These are phyloP conservation scores for Epicoccum nigrum DNA, from an alignment of 2,329 filamentous ascomycete species.

Conservation along the genomic window DNA sequence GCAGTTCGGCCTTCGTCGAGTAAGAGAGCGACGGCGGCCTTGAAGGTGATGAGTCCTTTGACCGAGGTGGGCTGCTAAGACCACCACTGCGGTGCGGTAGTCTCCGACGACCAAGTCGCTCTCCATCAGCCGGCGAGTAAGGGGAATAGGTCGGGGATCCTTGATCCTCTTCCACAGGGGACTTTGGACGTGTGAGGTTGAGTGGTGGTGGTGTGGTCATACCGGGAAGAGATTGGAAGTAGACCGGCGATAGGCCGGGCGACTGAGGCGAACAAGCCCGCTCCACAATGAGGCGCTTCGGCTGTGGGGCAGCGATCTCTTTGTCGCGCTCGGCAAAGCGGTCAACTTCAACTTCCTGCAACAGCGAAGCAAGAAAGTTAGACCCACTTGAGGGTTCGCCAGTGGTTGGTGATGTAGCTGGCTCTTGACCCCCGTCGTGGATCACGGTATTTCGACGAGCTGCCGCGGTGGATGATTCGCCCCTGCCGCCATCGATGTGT, in stretches of 20 bases:
- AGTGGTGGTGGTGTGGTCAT: conserved; percentile 72
- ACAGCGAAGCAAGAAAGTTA: conserved; percentile 82
- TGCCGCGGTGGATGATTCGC: conserved; percentile 47
- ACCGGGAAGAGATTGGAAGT: conserved; percentile 67
- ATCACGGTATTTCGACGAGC: conserved; percentile 36
- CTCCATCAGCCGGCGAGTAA: conserved; percentile 57
- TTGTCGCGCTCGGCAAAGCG: conserved; percentile 44
- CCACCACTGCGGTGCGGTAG: conserved; percentile 39
- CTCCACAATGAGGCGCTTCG: conserved; percentile 51
- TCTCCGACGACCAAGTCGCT: conserved; percentile 46
- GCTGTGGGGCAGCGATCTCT: conserved; percentile 45
- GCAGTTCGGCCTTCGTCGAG: conserved; percentile 85
- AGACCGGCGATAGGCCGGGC: conserved; percentile 70
- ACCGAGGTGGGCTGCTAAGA: conserved; percentile 54
- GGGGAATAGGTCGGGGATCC: conserved; percentile 76
- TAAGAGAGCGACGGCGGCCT: conserved; percentile 70
- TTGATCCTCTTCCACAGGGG: conserved; percentile 55
- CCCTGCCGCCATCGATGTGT: conserved; percentile 59
- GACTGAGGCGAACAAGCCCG: conserved; percentile 58
- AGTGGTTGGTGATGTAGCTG: conserved; percentile 26
- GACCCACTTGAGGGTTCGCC: conserved; percentile 57
- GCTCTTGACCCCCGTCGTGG: conserved; percentile 27
- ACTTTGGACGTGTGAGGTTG: conserved; percentile 64
- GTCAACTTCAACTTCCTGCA: conserved; percentile 80
- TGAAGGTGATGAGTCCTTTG: conserved; percentile 71